Evolutionary conservation across 164 flowering plant genomes (phyloP).

Genomic region (Cinnamomum chago): DNA sequence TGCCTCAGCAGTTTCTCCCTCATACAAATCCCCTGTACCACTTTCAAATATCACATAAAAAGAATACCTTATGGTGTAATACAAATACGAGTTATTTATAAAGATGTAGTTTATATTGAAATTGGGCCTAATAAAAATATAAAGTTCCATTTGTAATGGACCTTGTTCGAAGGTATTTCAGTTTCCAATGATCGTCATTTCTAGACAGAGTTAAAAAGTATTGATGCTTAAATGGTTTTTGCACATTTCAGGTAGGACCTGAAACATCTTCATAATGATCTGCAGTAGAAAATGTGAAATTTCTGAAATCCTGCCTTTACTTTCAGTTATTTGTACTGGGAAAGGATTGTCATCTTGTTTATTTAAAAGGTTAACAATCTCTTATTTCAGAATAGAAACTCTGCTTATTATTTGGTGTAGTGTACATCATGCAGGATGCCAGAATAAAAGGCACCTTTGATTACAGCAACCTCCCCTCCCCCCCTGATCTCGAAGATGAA

Average conservation of each 20-base stretch:
- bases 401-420: neutral
- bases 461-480: neutral
- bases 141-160: no score
- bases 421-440: no score
- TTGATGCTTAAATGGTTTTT: no score
- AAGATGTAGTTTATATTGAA: neutral
- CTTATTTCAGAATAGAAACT: no score
- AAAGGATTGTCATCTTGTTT: no score
- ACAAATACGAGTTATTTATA: neutral
- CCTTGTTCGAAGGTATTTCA: no score
- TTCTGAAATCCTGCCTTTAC: neutral
- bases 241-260: neutral
- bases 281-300: neutral
- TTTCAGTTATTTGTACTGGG: neutral
- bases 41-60: neutral
- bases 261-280: neutral
- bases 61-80: neutral
- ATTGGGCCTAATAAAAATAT: no score
- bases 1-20: conserved; percentile 34
- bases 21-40: conserved; percentile 24
- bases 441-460: no score
- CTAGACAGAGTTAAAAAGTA: no score
- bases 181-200: no score
- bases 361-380: neutral
- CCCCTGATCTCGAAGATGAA: no score